These are phyloP conservation scores for Deinandra increscens DNA, from an alignment of 129 eudicot genomes.

Conservation along the genomic window DNA sequence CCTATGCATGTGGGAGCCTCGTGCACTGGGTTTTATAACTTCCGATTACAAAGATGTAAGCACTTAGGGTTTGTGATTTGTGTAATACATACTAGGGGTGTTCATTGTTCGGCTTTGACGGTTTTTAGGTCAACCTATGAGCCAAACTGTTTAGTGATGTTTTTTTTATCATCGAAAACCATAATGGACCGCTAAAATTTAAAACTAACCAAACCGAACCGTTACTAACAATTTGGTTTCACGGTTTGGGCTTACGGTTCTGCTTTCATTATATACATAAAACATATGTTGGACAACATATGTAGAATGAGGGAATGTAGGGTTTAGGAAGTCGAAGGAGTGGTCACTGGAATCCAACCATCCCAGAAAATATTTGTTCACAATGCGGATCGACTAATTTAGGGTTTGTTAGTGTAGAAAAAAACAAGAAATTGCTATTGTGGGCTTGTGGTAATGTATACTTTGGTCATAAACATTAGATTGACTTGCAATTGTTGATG, in stretches of 20 bases:
- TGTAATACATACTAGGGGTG: background rate
- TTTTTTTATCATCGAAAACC: too few species aligned
- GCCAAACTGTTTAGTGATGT: too few species aligned
- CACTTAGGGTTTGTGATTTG: constrained; percentile 8
- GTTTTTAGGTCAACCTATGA: too few species aligned
- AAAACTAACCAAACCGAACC: too few species aligned
- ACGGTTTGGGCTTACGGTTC: too few species aligned
- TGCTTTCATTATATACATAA: background rate
- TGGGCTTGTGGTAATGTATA: background rate
- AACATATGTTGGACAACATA: background rate
- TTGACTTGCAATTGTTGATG: constrained; percentile 15
- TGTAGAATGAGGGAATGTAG: background rate
- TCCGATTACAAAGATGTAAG: too few species aligned
- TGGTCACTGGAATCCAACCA: background rate
- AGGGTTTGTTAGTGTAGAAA: background rate
- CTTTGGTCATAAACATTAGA: background rate
- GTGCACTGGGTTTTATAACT: too few species aligned
- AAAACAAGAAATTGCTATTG: background rate
- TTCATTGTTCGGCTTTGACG: too few species aligned
- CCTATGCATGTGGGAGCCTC: too few species aligned
- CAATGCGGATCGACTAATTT: background rate
- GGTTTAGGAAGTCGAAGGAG: constrained; percentile 10
- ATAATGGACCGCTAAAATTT: too few species aligned
- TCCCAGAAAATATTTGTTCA: background rate
- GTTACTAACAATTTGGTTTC: too few species aligned